Evolutionary conservation across 2,329 filamentous ascomycete genomes (phyloP), one percentile per base, ranked within the genome.

Genomic region (Escovopsis sp.): DNA sequence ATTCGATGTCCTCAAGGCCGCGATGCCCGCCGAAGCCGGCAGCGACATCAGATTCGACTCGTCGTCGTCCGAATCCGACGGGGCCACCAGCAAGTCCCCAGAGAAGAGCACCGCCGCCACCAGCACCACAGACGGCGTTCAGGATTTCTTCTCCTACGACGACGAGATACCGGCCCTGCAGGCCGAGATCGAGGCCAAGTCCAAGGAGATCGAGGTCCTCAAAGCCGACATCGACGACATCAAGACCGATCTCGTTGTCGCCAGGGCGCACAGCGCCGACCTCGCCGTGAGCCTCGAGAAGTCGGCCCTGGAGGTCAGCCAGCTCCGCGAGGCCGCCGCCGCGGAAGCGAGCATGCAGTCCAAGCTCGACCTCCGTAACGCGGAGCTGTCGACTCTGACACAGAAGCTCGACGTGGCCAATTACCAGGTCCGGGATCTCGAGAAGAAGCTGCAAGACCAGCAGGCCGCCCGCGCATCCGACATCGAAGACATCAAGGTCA

Each of bases 71-170:
- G 28, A 31, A 2, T 31, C 28, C 17, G n/a, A 15, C 7, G 5
- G 26, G 4, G 16, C 48, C 13, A 11, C 21, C 21, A 11, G 4
- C 8, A 50, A 53, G 35, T 50, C 49, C 37, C 68, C 65, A 40
- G 67, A 66, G 0, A 63, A 65, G 1, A 58, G 18, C 10, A 15
- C 27, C 10, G 27, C 19, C 13, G 3, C 61, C 5, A 45, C 57
- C 32, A 46, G 48, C 15, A 43, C 51, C 7, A 51, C 55, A 23
- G 45, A 51, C 3, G 54, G 58, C 4, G 60, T 56, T 14, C 81
- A 87, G 43, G 83, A 93, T 33, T 80, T 94, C 57, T 94, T 94
- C 58, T 94, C 86, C 0, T 92, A 86, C 47, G 87, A 96, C 39
- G 79, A 79, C 34, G 88, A 96, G 56, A 66, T 92, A 12, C 81